Evolutionary conservation across 495 filamentous ascomycete species (phyloP).

Genomic region (Lophium mytilinum): DNA sequence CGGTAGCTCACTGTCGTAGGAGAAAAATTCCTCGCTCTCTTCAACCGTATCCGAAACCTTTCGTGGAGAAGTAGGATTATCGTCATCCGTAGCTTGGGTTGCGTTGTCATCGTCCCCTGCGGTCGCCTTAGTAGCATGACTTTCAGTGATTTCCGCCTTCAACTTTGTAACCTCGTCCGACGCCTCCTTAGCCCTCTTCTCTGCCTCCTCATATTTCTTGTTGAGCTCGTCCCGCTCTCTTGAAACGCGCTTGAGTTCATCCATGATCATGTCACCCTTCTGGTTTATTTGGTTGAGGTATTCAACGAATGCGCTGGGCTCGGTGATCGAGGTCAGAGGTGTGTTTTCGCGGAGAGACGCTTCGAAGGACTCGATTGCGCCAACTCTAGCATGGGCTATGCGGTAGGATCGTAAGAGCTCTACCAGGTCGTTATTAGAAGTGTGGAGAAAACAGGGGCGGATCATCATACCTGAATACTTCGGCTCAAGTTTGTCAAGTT

Average conservation of each 20-base stretch:
- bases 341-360: conserved; percentile 83
- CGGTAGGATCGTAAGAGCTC: conserved; percentile 88
- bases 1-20: conserved; percentile 70
- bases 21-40: conserved; percentile 76
- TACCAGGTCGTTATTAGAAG: conserved; percentile 27
- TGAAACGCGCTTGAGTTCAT: conserved; percentile 83
- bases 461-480: conserved; percentile 65
- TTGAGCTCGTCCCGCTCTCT: conserved; percentile 74
- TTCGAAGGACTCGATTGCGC: conserved; percentile 87
- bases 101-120: conserved; percentile 21
- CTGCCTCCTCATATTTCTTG: conserved; percentile 61
- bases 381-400: conserved; percentile 74
- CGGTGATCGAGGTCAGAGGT: conserved; percentile 76
- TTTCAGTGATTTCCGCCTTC: conserved; percentile 32
- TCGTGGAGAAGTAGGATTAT: conserved; percentile 12
- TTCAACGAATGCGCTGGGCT: conserved; percentile 78
- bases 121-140: conserved; percentile 7
- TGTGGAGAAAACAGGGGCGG: no score
- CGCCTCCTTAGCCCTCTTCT: conserved; percentile 54
- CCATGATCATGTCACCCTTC: conserved; percentile 81
- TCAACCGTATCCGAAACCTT: conserved; percentile 27
- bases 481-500: conserved; percentile 77
- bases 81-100: conserved; percentile 18
- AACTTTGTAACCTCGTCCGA: conserved; percentile 45
- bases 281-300: conserved; percentile 86